Evolutionary conservation across 1,284 basidiomycete genomes (phyloP).

Genomic region (Ceratobasidium sp.): DNA sequence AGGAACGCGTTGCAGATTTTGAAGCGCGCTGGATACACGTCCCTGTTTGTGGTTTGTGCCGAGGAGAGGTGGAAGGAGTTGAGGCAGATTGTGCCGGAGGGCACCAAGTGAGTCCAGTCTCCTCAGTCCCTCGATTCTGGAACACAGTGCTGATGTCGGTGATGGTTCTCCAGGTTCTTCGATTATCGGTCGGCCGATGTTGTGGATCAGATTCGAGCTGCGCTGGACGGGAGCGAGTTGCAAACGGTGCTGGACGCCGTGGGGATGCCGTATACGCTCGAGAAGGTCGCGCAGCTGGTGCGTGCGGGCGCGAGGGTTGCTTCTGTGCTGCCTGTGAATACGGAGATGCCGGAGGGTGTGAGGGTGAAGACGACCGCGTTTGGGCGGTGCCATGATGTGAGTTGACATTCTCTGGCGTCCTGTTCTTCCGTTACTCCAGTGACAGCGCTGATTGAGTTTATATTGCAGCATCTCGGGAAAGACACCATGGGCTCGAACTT

Average conservation of each 20-base stretch:
- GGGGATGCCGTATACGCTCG: conserved; percentile 21
- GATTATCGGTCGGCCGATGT: conserved; percentile 23
- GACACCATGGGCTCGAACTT: conserved; percentile 7
- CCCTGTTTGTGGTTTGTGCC: conserved; percentile 22
- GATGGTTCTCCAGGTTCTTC: conserved; percentile 16
- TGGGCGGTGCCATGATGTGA: conserved; percentile 32
- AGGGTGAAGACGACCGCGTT: conserved; percentile 30
- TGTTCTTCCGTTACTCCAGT: background rate
- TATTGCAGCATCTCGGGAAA: conserved; percentile 27
- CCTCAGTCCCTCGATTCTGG: background rate
- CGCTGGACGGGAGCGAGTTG: conserved; percentile 8
- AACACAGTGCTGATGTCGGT: background rate
- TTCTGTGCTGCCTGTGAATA: conserved; percentile 26
- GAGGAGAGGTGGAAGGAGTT: conserved; percentile 12
- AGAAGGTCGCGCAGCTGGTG: conserved; percentile 26
- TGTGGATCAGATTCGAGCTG: conserved; percentile 13
- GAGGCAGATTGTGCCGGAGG: background rate
- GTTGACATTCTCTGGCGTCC: background rate
- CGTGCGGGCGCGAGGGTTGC: conserved; percentile 14
- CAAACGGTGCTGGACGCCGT: conserved; percentile 31
- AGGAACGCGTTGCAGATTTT: conserved; percentile 24
- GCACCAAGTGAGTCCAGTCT: conserved; percentile 7
- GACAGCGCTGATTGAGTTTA: background rate
- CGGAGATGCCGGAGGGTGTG: conserved; percentile 37
- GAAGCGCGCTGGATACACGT: conserved; percentile 29